These are phyloP conservation scores for Pythium periplocum DNA, from an alignment of 352 stramenopile species.

Conservation along the genomic window DNA sequence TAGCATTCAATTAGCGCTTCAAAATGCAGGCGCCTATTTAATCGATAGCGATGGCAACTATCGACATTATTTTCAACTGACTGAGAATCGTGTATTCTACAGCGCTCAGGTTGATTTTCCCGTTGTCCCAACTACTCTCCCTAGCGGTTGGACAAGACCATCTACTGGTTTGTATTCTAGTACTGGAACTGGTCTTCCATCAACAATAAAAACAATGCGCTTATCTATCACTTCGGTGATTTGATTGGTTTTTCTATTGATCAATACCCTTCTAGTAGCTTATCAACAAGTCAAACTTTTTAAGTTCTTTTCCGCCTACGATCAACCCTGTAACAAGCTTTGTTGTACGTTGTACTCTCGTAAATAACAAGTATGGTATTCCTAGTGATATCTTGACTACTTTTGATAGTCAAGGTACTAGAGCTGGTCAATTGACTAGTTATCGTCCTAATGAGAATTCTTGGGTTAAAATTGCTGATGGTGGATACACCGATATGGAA, in stretches of 20 bases:
- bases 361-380: slow-evolving; percentile 5
- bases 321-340: slow-evolving; percentile 1
- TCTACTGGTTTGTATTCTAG: slow-evolving; percentile 16
- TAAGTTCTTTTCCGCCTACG: background rate
- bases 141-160: slow-evolving; percentile 12
- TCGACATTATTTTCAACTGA: slow-evolving; percentile 16
- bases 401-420: slow-evolving; percentile 4
- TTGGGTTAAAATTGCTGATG: slow-evolving; percentile 1
- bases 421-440: slow-evolving; percentile 1
- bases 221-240: background rate
- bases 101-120: slow-evolving; percentile 10
- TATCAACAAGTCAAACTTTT: slow-evolving; percentile 1
- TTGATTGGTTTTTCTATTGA: slow-evolving; percentile 8
- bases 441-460: slow-evolving; percentile 7
- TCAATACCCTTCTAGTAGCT: slow-evolving; percentile 1
- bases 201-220: slow-evolving; percentile 5
- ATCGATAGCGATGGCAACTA: slow-evolving; percentile 15
- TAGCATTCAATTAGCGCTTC: slow-evolving; percentile 15
- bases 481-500: slow-evolving; percentile 3
- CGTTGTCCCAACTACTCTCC: slow-evolving; percentile 10
- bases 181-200: slow-evolving; percentile 18
- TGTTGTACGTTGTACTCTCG: slow-evolving; percentile 3
- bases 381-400: slow-evolving; percentile 5
- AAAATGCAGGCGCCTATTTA: slow-evolving; percentile 18
- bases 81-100: slow-evolving; percentile 18